Evolutionary conservation across 2,329 filamentous ascomycete genomes (phyloP).

Genomic region (Ceratocystis papillata): DNA sequence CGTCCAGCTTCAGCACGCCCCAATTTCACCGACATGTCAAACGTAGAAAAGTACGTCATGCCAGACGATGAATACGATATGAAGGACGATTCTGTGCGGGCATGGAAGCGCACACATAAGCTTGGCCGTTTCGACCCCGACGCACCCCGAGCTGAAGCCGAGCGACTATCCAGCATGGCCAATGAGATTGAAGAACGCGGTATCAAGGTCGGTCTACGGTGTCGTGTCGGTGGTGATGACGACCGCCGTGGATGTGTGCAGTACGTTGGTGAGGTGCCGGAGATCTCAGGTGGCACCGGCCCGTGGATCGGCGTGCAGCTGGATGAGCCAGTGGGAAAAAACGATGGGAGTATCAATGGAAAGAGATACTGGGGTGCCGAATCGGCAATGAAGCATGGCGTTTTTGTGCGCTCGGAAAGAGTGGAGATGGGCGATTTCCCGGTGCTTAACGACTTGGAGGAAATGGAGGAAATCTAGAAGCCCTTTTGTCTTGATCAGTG

Average conservation of each 20-base stretch:
- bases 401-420: constrained; percentile 68
- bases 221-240: constrained; percentile 57
- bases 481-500: background rate
- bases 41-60: constrained; percentile 83
- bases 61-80: constrained; percentile 76
- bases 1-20: constrained; percentile 63
- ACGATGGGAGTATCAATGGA: constrained; percentile 60
- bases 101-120: constrained; percentile 91
- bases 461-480: constrained; percentile 59
- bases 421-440: constrained; percentile 67
- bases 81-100: constrained; percentile 76
- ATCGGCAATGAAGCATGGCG: constrained; percentile 57
- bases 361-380: constrained; percentile 59
- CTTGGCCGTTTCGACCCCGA: constrained; percentile 91
- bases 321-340: constrained; percentile 73
- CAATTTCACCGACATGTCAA: constrained; percentile 70
- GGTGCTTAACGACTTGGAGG: constrained; percentile 60
- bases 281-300: constrained; percentile 54
- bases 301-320: constrained; percentile 64
- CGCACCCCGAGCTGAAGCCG: constrained; percentile 61
- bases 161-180: constrained; percentile 57
- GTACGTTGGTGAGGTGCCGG: constrained; percentile 63
- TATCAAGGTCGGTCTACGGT: constrained; percentile 52
- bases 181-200: constrained; percentile 60
- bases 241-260: constrained; percentile 56